Conservation (phyloP, 108 stramenopile species). For the Mayamaea pseudoterrestris region DNA sequence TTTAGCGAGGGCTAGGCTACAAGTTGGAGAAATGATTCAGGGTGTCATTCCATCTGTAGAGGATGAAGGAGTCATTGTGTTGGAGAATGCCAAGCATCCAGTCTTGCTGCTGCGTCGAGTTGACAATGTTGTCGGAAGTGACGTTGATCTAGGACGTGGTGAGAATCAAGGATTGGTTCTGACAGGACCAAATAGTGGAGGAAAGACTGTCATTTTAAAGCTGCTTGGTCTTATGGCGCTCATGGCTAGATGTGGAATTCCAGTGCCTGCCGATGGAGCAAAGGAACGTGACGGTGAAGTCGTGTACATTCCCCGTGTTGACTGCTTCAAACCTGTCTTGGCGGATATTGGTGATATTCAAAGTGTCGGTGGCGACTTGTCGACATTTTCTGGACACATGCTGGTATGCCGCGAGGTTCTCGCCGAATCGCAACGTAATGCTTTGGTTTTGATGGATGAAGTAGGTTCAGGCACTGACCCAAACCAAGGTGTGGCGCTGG, state of each 20-base stretch:
- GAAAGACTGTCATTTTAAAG: constrained; percentile 90
- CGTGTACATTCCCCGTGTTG: constrained; percentile 61
- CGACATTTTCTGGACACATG: constrained; percentile 92
- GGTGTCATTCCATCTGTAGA: constrained; percentile 73
- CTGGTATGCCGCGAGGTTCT: constrained; percentile 76
- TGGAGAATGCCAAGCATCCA: constrained; percentile 79
- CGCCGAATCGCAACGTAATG: constrained; percentile 40
- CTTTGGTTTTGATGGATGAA: constrained; percentile 91
- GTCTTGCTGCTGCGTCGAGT: constrained; percentile 65
- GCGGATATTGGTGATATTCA: constrained; percentile 94
- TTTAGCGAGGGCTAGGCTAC: constrained; percentile 54
- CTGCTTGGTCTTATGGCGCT: constrained; percentile 79
- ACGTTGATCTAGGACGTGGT: constrained; percentile 62
- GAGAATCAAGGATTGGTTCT: constrained; percentile 75
- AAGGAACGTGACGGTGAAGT: too few relatives aligned
- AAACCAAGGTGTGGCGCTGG: constrained; percentile 90
- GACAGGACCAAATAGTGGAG: constrained; percentile 89
- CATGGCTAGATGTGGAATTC: constrained; percentile 82
- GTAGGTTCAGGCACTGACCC: constrained; percentile 91
- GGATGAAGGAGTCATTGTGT: constrained; percentile 65
- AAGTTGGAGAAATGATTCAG: constrained; percentile 45
- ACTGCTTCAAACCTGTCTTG: constrained; percentile 77
- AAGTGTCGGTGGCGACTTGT: constrained; percentile 82
- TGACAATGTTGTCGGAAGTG: constrained; percentile 73
- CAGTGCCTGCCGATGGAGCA: constrained; percentile 39